Evolutionary conservation across 169 alveolate species (phyloP).

Genomic region (Plasmodium vinckei): DNA sequence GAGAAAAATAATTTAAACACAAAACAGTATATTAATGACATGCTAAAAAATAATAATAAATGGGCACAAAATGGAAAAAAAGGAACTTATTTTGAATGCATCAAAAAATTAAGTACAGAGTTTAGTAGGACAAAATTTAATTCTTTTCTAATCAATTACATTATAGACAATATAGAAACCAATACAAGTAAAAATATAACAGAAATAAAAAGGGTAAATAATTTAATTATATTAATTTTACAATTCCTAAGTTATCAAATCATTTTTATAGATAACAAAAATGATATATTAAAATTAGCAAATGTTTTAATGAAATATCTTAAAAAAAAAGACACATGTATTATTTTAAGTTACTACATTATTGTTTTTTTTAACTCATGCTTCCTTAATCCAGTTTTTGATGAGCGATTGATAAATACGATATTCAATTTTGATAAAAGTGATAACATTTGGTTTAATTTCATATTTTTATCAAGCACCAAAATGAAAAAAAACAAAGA

Average conservation of each 20-base stretch:
- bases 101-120: conserved; percentile 41
- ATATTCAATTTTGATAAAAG: conserved; percentile 57
- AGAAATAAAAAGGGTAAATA: conserved; percentile 39
- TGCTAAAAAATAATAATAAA: conserved; percentile 10
- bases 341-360: conserved; percentile 30
- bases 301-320: conserved; percentile 42
- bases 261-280: conserved; percentile 57
- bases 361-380: conserved; percentile 64
- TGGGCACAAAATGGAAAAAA: conserved; percentile 1
- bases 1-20: not conserved
- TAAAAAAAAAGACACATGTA: conserved; percentile 29
- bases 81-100: conserved; percentile 26
- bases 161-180: conserved; percentile 43
- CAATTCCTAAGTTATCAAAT: conserved; percentile 57
- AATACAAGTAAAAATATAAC: conserved; percentile 29
- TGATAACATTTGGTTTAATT: conserved; percentile 67
- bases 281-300: conserved; percentile 51
- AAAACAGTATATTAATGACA: not conserved
- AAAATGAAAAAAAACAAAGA: conserved; percentile 67
- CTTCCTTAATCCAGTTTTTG: conserved; percentile 35
- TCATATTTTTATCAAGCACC: conserved; percentile 37
- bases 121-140: conserved; percentile 46
- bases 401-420: conserved; percentile 51
- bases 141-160: conserved; percentile 34
- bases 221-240: conserved; percentile 39